Base-by-base conservation (phyloP, 2,329 filamentous ascomycete species). In the Fusarium sambucinum region DNA sequence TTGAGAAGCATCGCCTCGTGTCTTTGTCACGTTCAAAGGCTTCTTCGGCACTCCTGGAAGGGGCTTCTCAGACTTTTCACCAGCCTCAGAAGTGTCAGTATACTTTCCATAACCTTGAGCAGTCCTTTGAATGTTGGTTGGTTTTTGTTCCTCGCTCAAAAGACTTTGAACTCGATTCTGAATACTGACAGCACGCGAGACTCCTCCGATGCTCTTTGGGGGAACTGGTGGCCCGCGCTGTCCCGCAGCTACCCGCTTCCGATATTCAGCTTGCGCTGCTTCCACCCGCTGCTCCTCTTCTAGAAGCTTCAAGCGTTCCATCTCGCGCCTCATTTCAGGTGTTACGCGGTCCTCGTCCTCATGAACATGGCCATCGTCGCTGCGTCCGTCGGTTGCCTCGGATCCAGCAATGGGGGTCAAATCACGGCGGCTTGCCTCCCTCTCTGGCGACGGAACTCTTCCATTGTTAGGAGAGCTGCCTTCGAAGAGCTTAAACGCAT, bases 401-500 rank as follows among this genome's bases (percentile, higher is more conserved):
- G 92, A 94, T 13, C 91, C 91, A 6, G 89, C 88, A 52, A 94
- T 92, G 0, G 92, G 91, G 16, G 90, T 91, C 37, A 91, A 80
- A 71, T 79, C 84, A 78, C 78, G 83, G 63, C 75, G 84, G 68
- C 80, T 84, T 29, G 78, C 73, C 54, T 83, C 83, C 71, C 83
- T 84, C 27, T 82, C 78, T 6, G 84, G 85, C 7, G 85, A 86
- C 2, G 84, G 81, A 16, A 83, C 82, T 35, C 83, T 80, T 9
- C 76, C 17, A 72, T 73, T 13, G 70, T 66, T 23, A 48, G 68
- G 73, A 74, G 62, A 78, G 61, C 83, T 86, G 25, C 83, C 85
- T 77, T 99, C 96, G 71, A 98, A 98, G 8, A 92, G 87, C 75
- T 95, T 93, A 81, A 98, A 97, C 5, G 95, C 94, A 73, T 97